Conservation (phyloP, 495 filamentous ascomycete genomes). For the Penicillium tannophilum region DNA sequence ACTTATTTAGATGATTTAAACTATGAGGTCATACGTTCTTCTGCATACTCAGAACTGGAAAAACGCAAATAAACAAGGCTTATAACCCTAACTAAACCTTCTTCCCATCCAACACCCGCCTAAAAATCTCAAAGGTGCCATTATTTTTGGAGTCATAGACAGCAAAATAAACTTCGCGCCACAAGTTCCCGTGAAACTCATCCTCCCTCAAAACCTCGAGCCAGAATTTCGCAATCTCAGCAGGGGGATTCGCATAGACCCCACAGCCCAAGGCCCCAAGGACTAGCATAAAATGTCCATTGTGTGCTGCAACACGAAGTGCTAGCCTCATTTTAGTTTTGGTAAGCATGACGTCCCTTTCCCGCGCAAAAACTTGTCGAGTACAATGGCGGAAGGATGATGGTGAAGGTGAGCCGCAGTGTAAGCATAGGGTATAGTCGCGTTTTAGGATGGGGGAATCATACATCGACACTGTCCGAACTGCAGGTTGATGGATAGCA, state of each 20-base stretch:
- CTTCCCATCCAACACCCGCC: not conserved
- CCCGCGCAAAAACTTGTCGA: not conserved
- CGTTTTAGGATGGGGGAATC: not conserved
- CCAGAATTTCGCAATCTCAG: constrained; percentile 2
- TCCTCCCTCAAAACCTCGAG: not conserved
- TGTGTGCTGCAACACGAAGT: not conserved
- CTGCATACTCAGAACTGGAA: too few species aligned
- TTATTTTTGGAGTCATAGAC: not conserved
- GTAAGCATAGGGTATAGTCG: not conserved
- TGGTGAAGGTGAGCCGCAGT: not conserved
- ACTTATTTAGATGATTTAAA: too few species aligned
- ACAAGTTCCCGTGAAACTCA: constrained; percentile 4
- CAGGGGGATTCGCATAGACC: constrained; percentile 7
- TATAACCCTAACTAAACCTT: not conserved
- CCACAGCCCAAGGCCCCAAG: constrained; percentile 7
- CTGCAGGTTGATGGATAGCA: not conserved
- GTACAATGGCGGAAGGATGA: not conserved
- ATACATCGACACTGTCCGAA: not conserved
- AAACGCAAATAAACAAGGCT: too few species aligned
- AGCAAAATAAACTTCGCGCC: constrained; percentile 4
- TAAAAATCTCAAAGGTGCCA: not conserved
- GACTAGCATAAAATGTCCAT: not conserved
- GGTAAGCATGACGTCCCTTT: not conserved
- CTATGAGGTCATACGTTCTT: too few species aligned
- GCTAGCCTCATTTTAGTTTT: constrained; percentile 1